Evolutionary conservation across 768 basidiomycete genomes (phyloP), one percentile per base, ranked within the genome.

Genomic region (Leccinellum albellum): DNA sequence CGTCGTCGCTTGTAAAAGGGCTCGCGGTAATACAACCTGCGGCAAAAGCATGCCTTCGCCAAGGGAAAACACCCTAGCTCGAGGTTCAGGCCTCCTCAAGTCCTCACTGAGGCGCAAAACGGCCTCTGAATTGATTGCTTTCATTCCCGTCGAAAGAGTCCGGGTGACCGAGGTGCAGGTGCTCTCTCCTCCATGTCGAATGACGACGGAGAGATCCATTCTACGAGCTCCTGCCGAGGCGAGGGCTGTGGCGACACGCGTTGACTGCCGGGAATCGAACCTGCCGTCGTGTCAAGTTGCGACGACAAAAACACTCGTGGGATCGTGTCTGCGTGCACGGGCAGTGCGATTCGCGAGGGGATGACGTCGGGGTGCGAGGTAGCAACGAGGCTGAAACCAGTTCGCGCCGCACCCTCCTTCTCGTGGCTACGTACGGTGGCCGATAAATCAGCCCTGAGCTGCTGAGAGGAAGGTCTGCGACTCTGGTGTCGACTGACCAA

Each of bases 341-440:
- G 67, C 44, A 67, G 63, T 32, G 53, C 50, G 3, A 31, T 54
- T 51, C 65, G 67, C 15, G 69, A 71, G 55, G 69, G 24, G 3
- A 67, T 63, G 59, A 56, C 54, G 58, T 67, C 69, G 57, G 68
- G 28, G 52, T 66, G 65, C 21, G 67, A 60, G 56, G 65, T 63
- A 29, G 69, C 65, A 69, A 71, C 65, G 64, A 69, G 67, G 67
- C 69, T 70, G 52, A 69, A 69, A 13, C 65, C 65, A 46, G 68
- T 57, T 26, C 69, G 67, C 13, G 65, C 50, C 26, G 69, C 52
- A 52, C 53, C 44, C 32, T 66, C 68, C 51, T 61, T 70, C 37
- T 70, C 69, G 57, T 63, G 65, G 56, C 59, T 59, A 28, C 67
- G 60, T 14, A 70, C 20, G 20, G 68, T 66, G 48, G 69, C 69